A percentile compares a stretch with the other conserved stretches of the same genome.
phyloP scores from a whole-genome alignment of 495 filamentous ascomycete genomes.

The Tetracladium marchalianum region DNA sequence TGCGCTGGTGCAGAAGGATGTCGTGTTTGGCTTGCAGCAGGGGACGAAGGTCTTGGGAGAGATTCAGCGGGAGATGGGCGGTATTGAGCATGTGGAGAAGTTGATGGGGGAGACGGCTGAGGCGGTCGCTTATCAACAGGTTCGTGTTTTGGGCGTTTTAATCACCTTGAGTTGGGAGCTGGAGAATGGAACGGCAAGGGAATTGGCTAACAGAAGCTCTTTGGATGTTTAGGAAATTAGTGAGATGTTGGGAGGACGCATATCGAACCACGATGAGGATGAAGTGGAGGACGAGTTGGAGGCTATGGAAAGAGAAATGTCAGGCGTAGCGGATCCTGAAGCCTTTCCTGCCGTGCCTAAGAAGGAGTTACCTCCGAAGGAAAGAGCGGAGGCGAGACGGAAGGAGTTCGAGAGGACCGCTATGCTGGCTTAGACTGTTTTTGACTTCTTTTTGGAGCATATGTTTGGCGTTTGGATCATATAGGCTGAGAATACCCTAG shows the following conservation, averaged over 20 bases:
- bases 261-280: conserved; percentile 91
- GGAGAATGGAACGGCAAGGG: background rate
- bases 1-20: conserved; percentile 89
- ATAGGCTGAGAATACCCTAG: too few relatives aligned
- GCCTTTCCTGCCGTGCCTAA: conserved; percentile 51
- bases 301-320: conserved; percentile 60
- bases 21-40: conserved; percentile 84
- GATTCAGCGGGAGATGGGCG: conserved; percentile 94
- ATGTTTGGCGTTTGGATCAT: conserved; percentile 6
- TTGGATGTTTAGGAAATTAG: conserved; percentile 58
- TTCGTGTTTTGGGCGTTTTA: conserved; percentile 24
- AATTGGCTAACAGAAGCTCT: background rate
- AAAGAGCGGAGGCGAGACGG: conserved; percentile 28
- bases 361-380: conserved; percentile 25
- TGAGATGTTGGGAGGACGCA: conserved; percentile 75
- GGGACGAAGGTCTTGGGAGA: conserved; percentile 81
- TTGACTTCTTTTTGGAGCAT: conserved; percentile 5
- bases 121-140: conserved; percentile 78
- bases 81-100: conserved; percentile 84
- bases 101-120: conserved; percentile 87
- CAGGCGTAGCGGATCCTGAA: conserved; percentile 21
- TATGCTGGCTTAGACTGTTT: conserved; percentile 31
- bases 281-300: conserved; percentile 95
- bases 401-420: conserved; percentile 27
- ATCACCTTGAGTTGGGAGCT: background rate